phyloP scores from a whole-genome alignment of 371 early-diverging fungal genomes.

The Mucor irregularis region DNA sequence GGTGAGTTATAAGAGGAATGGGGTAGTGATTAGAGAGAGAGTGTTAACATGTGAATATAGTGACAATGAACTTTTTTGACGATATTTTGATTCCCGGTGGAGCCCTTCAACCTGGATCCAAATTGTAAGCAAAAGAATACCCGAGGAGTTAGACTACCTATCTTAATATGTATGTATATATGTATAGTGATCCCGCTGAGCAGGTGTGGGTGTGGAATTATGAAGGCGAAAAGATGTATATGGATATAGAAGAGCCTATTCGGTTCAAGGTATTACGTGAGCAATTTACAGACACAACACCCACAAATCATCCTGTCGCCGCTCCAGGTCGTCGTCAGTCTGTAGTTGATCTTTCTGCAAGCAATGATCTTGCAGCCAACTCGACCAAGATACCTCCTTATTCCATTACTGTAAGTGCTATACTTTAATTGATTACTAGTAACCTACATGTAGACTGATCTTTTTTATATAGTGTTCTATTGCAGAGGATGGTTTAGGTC shows the following conservation, averaged over 20 bases:
- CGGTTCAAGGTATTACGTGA: constrained; percentile 79
- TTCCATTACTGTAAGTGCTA: constrained; percentile 50
- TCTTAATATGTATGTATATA: not conserved
- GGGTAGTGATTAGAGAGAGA: too few relatives aligned
- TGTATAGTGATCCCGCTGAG: constrained; percentile 61
- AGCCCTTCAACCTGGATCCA: constrained; percentile 61
- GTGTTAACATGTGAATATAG: constrained; percentile 42
- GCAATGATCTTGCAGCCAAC: constrained; percentile 54
- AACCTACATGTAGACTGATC: not conserved
- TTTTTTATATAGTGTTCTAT: constrained; percentile 57
- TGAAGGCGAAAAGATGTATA: constrained; percentile 79
- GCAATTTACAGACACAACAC: constrained; percentile 79
- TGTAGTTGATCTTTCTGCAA: constrained; percentile 45
- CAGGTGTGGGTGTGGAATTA: constrained; percentile 90
- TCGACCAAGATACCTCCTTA: constrained; percentile 63
- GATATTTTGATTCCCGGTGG: constrained; percentile 83
- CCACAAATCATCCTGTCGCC: constrained; percentile 43
- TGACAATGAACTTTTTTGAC: constrained; percentile 90
- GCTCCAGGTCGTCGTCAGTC: constrained; percentile 30
- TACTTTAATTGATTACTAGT: not conserved
- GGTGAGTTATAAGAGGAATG: too few relatives aligned
- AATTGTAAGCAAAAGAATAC: constrained; percentile 49
- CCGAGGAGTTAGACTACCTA: not conserved
- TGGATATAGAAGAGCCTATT: constrained; percentile 82
- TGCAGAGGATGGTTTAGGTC: constrained; percentile 73